Conservation (phyloP, 2,329 filamentous ascomycete species). For the Penicillium sp. region DNA sequence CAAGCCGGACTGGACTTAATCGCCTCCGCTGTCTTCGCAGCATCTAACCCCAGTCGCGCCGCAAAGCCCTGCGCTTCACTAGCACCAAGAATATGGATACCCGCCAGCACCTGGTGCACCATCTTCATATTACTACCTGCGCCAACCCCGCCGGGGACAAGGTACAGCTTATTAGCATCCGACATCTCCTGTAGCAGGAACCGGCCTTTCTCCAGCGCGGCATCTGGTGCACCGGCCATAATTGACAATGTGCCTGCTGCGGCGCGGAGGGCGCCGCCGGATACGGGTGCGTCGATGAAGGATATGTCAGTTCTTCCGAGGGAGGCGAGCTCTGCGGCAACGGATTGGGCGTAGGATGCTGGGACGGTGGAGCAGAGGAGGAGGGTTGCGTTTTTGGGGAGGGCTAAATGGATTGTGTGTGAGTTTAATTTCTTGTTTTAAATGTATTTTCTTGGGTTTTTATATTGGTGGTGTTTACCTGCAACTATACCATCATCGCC, state of each 20-base stretch:
- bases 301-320: slow-evolving; percentile 60
- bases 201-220: slow-evolving; percentile 56
- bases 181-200: slow-evolving; percentile 64
- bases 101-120: slow-evolving; percentile 63
- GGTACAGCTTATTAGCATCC: slow-evolving; percentile 57
- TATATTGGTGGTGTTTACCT: slow-evolving; percentile 8
- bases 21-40: slow-evolving; percentile 41
- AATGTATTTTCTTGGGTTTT: neutral
- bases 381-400: slow-evolving; percentile 60
- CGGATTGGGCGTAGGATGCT: slow-evolving; percentile 61
- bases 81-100: slow-evolving; percentile 60
- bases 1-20: slow-evolving; percentile 51
- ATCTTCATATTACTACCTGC: slow-evolving; percentile 63
- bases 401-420: slow-evolving; percentile 21
- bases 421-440: neutral
- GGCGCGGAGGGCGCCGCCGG: slow-evolving; percentile 66
- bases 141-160: slow-evolving; percentile 60
- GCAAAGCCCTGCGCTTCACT: slow-evolving; percentile 63
- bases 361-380: slow-evolving; percentile 70
- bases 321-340: slow-evolving; percentile 56
- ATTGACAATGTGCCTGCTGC: slow-evolving; percentile 72
- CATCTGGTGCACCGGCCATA: slow-evolving; percentile 64
- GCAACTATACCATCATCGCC: slow-evolving; percentile 52
- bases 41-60: slow-evolving; percentile 54
- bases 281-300: slow-evolving; percentile 71